Conservation (phyloP, 768 basidiomycete genomes). For the Podaxis carcinomalis region DNA sequence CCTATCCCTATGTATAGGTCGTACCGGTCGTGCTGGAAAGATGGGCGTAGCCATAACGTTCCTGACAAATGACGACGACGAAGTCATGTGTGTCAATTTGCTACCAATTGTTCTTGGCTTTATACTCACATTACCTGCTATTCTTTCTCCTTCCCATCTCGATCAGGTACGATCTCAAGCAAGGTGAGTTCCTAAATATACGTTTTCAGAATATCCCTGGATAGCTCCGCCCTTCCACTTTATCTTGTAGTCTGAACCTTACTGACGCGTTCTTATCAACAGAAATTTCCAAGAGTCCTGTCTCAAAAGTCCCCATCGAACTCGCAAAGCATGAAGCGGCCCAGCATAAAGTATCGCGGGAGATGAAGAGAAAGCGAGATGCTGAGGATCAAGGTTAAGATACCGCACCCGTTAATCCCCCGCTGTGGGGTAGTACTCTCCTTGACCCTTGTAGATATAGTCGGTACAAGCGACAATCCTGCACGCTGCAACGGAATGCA, state of each 20-base stretch:
- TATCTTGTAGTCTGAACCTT: background rate
- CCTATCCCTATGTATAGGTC: constrained; percentile 44
- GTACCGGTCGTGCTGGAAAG: constrained; percentile 98
- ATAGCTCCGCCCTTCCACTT: background rate
- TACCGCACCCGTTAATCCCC: background rate
- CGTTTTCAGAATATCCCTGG: background rate
- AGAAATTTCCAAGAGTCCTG: constrained; percentile 94
- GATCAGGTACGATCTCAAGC: constrained; percentile 89
- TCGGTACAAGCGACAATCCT: background rate
- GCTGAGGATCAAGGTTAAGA: constrained; percentile 64
- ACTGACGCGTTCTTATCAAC: constrained; percentile 3
- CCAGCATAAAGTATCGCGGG: constrained; percentile 84
- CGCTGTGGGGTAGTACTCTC: background rate
- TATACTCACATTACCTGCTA: constrained; percentile 13
- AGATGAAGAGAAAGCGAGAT: constrained; percentile 94
- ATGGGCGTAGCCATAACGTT: constrained; percentile 92
- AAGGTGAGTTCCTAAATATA: constrained; percentile 49
- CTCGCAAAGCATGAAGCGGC: constrained; percentile 90
- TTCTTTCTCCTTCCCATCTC: constrained; percentile 14
- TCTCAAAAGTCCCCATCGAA: constrained; percentile 84
- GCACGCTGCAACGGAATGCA: background rate
- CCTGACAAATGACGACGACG: constrained; percentile 92
- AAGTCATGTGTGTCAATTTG: constrained; percentile 77
- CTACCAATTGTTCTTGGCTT: constrained; percentile 13
- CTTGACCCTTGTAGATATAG: background rate